Conservation (phyloP, 2,329 filamentous ascomycete species). For the Diaporthe sp. region DNA sequence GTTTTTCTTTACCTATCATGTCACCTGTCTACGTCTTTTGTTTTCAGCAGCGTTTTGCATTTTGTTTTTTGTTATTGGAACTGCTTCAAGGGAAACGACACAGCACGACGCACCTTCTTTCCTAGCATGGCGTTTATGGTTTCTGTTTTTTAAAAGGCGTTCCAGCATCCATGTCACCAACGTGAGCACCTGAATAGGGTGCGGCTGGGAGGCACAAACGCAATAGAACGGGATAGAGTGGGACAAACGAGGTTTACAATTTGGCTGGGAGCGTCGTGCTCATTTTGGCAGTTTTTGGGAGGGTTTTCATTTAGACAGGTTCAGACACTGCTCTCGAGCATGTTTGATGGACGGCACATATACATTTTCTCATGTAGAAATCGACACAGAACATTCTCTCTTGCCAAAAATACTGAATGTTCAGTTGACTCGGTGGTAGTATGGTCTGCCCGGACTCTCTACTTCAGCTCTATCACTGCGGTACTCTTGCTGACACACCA, state of each 20-base stretch:
- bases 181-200: slow-evolving; percentile 9
- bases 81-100: slow-evolving; percentile 20
- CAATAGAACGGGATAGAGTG: slow-evolving; percentile 16
- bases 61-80: slow-evolving; percentile 2
- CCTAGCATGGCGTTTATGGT: slow-evolving; percentile 39
- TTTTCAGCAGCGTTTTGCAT: not conserved
- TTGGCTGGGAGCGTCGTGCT: slow-evolving; percentile 31
- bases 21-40: slow-evolving; percentile 29
- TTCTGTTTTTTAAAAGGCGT: slow-evolving; percentile 7
- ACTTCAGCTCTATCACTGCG: not conserved
- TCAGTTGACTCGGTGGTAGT: not conserved
- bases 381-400: slow-evolving; percentile 35
- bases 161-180: slow-evolving; percentile 10
- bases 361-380: slow-evolving; percentile 16
- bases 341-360: not conserved
- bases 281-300: not conserved
- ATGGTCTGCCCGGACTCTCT: not conserved
- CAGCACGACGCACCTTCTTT: slow-evolving; percentile 33
- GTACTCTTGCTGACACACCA: slow-evolving; percentile 12
- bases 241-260: not conserved
- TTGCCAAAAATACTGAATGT: not conserved
- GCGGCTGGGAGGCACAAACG: not conserved
- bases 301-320: slow-evolving; percentile 14
- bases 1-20: slow-evolving; percentile 2
- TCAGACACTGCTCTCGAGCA: slow-evolving; percentile 10